Evolutionary conservation across 441 rosid species (phyloP).

Genomic region (Mallotus repandus): DNA sequence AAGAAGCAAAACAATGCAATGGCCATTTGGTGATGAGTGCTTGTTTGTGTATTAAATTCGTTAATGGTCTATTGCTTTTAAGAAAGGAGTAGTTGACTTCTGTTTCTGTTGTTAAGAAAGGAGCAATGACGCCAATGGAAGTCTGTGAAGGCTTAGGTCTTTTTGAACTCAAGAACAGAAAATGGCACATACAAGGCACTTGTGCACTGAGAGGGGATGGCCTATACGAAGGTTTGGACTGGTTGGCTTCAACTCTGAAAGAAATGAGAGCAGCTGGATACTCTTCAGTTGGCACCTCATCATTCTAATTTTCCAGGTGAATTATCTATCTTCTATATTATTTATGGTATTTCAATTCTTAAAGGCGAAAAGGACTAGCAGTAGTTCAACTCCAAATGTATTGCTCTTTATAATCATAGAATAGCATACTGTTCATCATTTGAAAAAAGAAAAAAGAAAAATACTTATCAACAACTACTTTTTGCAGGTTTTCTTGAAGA

Average conservation of each 20-base stretch:
- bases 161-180: constrained; percentile 85
- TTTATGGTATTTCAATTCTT: too few relatives aligned
- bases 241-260: constrained; percentile 80
- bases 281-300: constrained; percentile 75
- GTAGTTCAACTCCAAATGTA: too few relatives aligned
- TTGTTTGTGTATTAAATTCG: background rate
- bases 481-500: constrained; percentile 20
- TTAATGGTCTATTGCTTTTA: background rate
- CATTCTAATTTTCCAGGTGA: constrained; percentile 55
- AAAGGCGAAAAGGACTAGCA: too few relatives aligned
- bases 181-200: constrained; percentile 99
- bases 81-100: constrained; percentile 92
- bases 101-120: constrained; percentile 53
- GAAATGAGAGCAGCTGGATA: constrained; percentile 93
- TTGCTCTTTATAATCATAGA: background rate
- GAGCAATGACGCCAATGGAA: constrained; percentile 95
- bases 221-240: constrained; percentile 95
- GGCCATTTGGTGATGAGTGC: background rate
- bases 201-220: constrained; percentile 96
- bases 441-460: too few relatives aligned
- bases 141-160: constrained; percentile 95
- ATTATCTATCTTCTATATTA: background rate
- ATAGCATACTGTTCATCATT: background rate
- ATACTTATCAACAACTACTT: background rate
- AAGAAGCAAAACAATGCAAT: background rate